Evolutionary conservation across 352 stramenopile genomes (phyloP).

Genomic region (Elongisporangium prolatum): DNA sequence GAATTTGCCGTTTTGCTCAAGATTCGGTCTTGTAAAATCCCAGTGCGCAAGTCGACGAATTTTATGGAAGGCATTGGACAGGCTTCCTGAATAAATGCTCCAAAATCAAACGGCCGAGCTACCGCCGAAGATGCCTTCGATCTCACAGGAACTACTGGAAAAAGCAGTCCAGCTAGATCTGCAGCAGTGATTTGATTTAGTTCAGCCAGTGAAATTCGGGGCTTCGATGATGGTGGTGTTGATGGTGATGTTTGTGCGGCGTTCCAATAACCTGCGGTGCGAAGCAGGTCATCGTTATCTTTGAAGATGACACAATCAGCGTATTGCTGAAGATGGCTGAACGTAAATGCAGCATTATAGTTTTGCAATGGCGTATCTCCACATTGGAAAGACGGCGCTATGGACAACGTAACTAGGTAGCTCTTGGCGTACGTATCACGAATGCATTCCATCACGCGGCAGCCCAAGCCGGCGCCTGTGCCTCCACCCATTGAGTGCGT

Average conservation of each 20-base stretch:
- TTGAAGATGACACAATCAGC: constrained; percentile 82
- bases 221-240: neutral
- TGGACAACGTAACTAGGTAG: constrained; percentile 59
- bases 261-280: constrained; percentile 54
- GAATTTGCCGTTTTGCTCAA: neutral
- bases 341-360: constrained; percentile 79
- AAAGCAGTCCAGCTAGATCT: constrained; percentile 59
- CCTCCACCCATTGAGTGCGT: constrained; percentile 81
- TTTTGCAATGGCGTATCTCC: constrained; percentile 83
- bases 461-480: constrained; percentile 80
- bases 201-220: constrained; percentile 42
- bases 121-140: constrained; percentile 1
- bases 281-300: constrained; percentile 82
- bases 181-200: constrained; percentile 51
- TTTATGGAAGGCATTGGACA: constrained; percentile 53
- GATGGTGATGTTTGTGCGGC: neutral
- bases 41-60: constrained; percentile 64
- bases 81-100: constrained; percentile 49
- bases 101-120: constrained; percentile 41
- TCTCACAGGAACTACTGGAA: constrained; percentile 17
- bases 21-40: constrained; percentile 16
- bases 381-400: constrained; percentile 55
- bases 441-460: constrained; percentile 74
- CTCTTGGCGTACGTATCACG: constrained; percentile 69
- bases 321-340: constrained; percentile 61